phyloP scores from a whole-genome alignment of 2,329 filamentous ascomycete species.

The Venturia nashicola region DNA sequence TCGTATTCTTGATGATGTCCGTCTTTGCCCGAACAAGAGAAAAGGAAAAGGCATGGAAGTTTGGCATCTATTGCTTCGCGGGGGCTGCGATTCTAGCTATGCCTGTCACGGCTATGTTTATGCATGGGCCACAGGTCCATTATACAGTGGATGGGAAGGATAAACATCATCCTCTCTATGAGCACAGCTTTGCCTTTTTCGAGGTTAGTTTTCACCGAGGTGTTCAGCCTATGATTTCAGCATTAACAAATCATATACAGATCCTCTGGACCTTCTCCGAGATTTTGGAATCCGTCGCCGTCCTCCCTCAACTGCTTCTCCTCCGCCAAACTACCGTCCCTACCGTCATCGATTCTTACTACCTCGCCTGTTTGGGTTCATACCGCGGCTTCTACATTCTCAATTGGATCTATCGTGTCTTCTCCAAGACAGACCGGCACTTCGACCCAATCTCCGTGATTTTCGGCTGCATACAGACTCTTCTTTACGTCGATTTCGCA shows the following conservation, averaged over 20 bases:
- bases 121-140: slow-evolving; percentile 17
- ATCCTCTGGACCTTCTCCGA: slow-evolving; percentile 80
- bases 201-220: slow-evolving; percentile 9
- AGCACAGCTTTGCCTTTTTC: slow-evolving; percentile 11
- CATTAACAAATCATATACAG: slow-evolving; percentile 30
- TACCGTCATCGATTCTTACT: slow-evolving; percentile 94
- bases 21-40: slow-evolving; percentile 80
- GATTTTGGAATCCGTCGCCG: slow-evolving; percentile 80
- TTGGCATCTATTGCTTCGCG: slow-evolving; percentile 57
- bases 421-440: slow-evolving; percentile 44
- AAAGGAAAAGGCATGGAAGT: slow-evolving; percentile 84
- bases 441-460: slow-evolving; percentile 65
- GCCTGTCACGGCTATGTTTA: slow-evolving; percentile 57
- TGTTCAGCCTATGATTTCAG: slow-evolving; percentile 5
- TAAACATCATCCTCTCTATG: background rate
- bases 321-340: slow-evolving; percentile 91
- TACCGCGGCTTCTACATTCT: slow-evolving; percentile 84
- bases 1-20: slow-evolving; percentile 76
- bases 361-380: slow-evolving; percentile 73
- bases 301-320: slow-evolving; percentile 82
- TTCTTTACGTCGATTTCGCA: slow-evolving; percentile 84
- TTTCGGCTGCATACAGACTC: slow-evolving; percentile 81
- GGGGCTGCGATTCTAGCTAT: slow-evolving; percentile 52
- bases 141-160: background rate
- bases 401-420: slow-evolving; percentile 69